Base-by-base conservation (phyloP, 23 red algal genomes). In the Gracilaria vermiculophylla region DNA sequence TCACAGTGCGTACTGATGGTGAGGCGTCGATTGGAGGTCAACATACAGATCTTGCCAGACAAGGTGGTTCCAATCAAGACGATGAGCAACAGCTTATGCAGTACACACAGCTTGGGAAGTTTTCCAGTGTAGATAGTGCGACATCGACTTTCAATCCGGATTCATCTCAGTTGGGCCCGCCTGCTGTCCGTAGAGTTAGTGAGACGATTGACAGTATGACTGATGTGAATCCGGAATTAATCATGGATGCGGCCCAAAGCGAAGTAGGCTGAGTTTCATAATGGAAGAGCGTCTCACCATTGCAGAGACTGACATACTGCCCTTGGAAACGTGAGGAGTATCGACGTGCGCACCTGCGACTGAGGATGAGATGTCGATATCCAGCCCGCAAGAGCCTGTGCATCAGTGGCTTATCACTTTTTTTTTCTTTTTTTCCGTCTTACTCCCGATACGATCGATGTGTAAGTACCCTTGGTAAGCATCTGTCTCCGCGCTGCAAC, bases 41-140 rank as follows among this genome's bases (percentile, higher is more conserved):
- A 23, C 36, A 73, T 32, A 73, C 67, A 45, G 67, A 73, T 73
- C 64, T 60, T 60, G 7, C 55, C 5, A 6, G 7, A 21, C 37
- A 74, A 44, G 84, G 42, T 75, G 56, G 2, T 58, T 55, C 40
- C 17, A 53, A 36, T 29, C n/a, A 62, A 4, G 44, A 77, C 33
- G 84, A 88, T 2, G 84, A 88, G 5, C 36, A 73, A 8, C 52
- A 78, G 35, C 58, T 88, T 13, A 15, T 66, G 54, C 66, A 44
- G 45, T 78, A 76, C 25, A 73, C 67, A 47, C 67, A 73, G 28
- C 37, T 73, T 72, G 69, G 51, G 6, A 87, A 88, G 69, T 66
- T 77, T 62, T 88, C 84, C 17, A 88, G 69, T 78, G 81, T 86
- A 23, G 84, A 77, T 41, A 88, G 84, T 65, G 84, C 84, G 9